phyloP scores from a whole-genome alignment of 116 monocot species.

The Zostera marina region DNA sequence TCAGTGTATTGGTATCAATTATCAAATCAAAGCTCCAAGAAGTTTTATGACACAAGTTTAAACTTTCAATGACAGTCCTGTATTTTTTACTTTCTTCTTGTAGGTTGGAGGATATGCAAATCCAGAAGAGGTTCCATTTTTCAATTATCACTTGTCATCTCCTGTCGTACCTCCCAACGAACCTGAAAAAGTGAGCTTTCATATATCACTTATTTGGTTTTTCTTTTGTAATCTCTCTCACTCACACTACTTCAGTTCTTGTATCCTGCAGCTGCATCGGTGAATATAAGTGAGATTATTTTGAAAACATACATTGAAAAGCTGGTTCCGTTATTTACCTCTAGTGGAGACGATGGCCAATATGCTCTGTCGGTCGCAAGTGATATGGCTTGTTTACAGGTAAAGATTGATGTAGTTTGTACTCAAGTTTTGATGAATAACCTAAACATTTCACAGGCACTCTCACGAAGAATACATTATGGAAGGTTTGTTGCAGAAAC shows the following conservation, averaged over 20 bases:
- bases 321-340: constrained; percentile 43
- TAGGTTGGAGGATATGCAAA: constrained; percentile 73
- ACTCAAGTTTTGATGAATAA: not conserved
- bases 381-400: constrained; percentile 76
- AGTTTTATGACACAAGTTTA: not conserved
- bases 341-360: constrained; percentile 54
- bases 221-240: not conserved
- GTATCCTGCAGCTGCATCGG: constrained; percentile 45
- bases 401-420: constrained; percentile 4
- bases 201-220: not conserved
- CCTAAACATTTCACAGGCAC: constrained; percentile 7
- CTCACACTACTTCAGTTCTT: constrained; percentile 16
- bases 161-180: constrained; percentile 16
- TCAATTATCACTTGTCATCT: constrained; percentile 9
- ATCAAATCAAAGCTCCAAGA: not conserved
- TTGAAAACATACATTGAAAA: constrained; percentile 54
- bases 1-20: too few species aligned
- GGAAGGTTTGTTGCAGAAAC: constrained; percentile 72
- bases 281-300: constrained; percentile 44
- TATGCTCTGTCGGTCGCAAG: constrained; percentile 34
- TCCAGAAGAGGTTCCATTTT: constrained; percentile 40
- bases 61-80: not conserved
- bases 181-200: constrained; percentile 23
- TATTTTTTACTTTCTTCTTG: not conserved
- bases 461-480: constrained; percentile 73